Evolutionary conservation across 345 rosid genomes (phyloP).

Genomic region (Salix arbutifolia): DNA sequence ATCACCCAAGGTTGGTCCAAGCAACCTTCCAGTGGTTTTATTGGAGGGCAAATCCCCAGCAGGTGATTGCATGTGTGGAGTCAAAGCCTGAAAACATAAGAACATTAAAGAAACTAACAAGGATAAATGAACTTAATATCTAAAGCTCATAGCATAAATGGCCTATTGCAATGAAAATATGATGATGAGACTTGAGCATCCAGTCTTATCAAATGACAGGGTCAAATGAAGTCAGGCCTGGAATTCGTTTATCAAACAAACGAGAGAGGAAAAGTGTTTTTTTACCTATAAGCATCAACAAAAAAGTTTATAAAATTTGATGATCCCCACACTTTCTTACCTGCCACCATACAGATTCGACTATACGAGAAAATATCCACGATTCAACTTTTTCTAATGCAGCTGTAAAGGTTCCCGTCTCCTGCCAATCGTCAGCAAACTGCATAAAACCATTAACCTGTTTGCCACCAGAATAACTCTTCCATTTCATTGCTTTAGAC

Average conservation of each 20-base stretch:
- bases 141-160: not conserved
- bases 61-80: slow-evolving; percentile 89
- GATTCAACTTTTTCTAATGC: slow-evolving; percentile 82
- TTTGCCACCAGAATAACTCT: slow-evolving; percentile 32
- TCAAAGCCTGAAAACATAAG: slow-evolving; percentile 51
- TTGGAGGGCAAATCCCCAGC: slow-evolving; percentile 32
- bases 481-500: slow-evolving; percentile 38
- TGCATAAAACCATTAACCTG: slow-evolving; percentile 42
- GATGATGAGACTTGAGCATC: not conserved
- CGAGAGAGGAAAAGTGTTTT: not conserved
- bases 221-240: not conserved
- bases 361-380: slow-evolving; percentile 88
- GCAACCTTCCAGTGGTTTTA: slow-evolving; percentile 43
- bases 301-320: not conserved
- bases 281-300: not conserved
- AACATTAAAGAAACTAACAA: not conserved
- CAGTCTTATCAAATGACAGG: not conserved
- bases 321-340: slow-evolving; percentile 30
- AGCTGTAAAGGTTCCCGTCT: slow-evolving; percentile 67
- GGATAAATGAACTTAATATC: not conserved
- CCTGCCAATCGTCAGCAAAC: slow-evolving; percentile 81
- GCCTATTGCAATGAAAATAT: not conserved
- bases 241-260: not conserved
- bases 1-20: slow-evolving; percentile 76
- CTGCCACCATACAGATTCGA: slow-evolving; percentile 99